Conservation (phyloP, 768 basidiomycete genomes). For the Aureoboletus auriporus region DNA sequence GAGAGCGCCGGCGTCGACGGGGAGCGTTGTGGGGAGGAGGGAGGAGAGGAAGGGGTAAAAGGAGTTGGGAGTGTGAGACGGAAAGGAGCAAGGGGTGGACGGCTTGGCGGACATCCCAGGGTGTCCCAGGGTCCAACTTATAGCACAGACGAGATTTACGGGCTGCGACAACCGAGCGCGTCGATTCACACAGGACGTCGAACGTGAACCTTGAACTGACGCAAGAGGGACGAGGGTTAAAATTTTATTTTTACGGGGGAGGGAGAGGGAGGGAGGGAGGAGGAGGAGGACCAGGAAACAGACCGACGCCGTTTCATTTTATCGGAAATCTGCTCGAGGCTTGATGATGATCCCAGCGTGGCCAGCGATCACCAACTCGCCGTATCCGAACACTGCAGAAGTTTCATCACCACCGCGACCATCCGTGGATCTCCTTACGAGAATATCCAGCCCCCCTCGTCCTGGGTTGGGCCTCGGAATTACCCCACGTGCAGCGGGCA, state of each 20-base stretch:
- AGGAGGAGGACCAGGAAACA: too few species aligned
- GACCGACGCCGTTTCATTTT: not conserved
- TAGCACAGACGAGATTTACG: slow-evolving; percentile 4
- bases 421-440: too few species aligned
- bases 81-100: slow-evolving; percentile 30
- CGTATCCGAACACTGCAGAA: too few species aligned
- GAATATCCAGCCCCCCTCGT: too few species aligned
- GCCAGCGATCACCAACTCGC: too few species aligned
- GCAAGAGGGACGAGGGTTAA: too few species aligned
- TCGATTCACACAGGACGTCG: slow-evolving; percentile 20
- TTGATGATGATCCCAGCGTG: not conserved
- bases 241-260: too few species aligned
- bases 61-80: slow-evolving; percentile 24
- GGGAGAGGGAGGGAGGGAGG: too few species aligned
- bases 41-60: slow-evolving; percentile 18
- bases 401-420: too few species aligned
- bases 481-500: too few species aligned
- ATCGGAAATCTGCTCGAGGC: slow-evolving; percentile 3
- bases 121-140: slow-evolving; percentile 29
- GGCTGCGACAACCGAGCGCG: slow-evolving; percentile 6
- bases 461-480: too few species aligned
- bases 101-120: slow-evolving; percentile 28
- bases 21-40: slow-evolving; percentile 5
- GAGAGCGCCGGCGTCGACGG: slow-evolving; percentile 14
- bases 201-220: not conserved